Percentiles rank a stretch among this genome's conserved stretches.
Evolutionary conservation across 225 moss, liverwort and hornwort genomes (phyloP).

Genomic region (Straminergon stramineum): DNA sequence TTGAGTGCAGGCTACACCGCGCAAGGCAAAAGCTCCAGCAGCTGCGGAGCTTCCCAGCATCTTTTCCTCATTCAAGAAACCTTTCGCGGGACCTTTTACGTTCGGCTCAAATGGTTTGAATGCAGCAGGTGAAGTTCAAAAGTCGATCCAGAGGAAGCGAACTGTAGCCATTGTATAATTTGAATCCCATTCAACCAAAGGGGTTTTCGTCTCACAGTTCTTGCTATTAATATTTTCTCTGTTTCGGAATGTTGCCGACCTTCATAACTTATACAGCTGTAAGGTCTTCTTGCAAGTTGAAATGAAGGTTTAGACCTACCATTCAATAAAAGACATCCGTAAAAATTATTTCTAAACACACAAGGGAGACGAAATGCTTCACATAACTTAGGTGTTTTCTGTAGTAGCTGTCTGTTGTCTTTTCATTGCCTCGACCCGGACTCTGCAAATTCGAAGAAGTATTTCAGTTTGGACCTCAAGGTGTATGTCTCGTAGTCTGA

Average conservation of each 20-base stretch:
- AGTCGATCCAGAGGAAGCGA: neutral
- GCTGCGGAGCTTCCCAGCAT: slow-evolving; percentile 21
- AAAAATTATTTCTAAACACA: neutral
- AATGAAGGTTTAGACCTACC: neutral
- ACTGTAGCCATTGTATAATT: neutral
- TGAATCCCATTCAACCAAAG: neutral
- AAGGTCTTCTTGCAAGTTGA: neutral
- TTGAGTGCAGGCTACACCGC: slow-evolving; percentile 23
- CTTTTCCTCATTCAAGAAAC: slow-evolving; percentile 48
- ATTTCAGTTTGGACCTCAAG: neutral
- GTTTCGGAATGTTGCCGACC: neutral
- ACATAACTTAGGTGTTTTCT: neutral
- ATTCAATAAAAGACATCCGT: neutral
- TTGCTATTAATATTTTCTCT: neutral
- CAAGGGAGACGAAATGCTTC: neutral
- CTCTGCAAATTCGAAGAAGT: neutral
- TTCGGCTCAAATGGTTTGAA: slow-evolving; percentile 19
- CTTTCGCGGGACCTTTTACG: neutral
- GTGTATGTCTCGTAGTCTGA: neutral
- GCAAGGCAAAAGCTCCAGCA: slow-evolving; percentile 14
- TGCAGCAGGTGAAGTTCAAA: slow-evolving; percentile 16
- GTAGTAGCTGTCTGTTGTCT: neutral
- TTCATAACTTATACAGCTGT: neutral
- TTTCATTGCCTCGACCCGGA: neutral
- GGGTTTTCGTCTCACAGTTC: neutral